Conservation (phyloP, 2,329 filamentous ascomycete species). For the Aspergillus ochraceoroseus region DNA sequence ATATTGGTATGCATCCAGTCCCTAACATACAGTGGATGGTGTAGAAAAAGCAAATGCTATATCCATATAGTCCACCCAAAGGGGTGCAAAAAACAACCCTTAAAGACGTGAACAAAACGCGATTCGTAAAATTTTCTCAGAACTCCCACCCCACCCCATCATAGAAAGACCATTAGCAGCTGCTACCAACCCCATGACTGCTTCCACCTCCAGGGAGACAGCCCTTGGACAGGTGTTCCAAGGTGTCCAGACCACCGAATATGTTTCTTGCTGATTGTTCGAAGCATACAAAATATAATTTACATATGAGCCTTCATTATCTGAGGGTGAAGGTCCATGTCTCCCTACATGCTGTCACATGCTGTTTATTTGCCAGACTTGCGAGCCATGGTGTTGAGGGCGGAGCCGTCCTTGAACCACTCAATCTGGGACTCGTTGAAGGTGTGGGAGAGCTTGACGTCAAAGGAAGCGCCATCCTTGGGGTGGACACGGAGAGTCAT, state of each 20-base stretch:
- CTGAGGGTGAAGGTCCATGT: conserved; percentile 4
- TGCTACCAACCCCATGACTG: conserved; percentile 15
- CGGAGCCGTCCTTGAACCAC: conserved; percentile 98
- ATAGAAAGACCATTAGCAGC: conserved; percentile 26
- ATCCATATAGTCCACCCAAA: conserved; percentile 40
- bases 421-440: conserved; percentile 98
- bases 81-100: conserved; percentile 23
- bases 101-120: conserved; percentile 29
- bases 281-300: conserved; percentile 26
- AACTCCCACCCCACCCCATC: conserved; percentile 34
- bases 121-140: conserved; percentile 35
- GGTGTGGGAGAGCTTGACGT: conserved; percentile 83
- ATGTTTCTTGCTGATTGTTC: conserved; percentile 13
- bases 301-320: conserved; percentile 19
- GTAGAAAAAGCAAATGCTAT: conserved; percentile 36
- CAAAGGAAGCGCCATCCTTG: conserved; percentile 74
- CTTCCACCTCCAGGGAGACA: conserved; percentile 10
- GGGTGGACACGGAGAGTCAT: conserved; percentile 89
- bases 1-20: conserved; percentile 36
- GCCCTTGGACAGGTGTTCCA: neutral
- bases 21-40: conserved; percentile 36
- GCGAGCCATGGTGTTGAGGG: conserved; percentile 98
- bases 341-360: neutral
- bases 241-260: neutral
- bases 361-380: conserved; percentile 31